A percentile compares a stretch with the other conserved stretches of the same genome.
These are phyloP conservation scores for Lentinus tigrinus DNA, from an alignment of 768 basidiomycete species.

Conservation along the genomic window DNA sequence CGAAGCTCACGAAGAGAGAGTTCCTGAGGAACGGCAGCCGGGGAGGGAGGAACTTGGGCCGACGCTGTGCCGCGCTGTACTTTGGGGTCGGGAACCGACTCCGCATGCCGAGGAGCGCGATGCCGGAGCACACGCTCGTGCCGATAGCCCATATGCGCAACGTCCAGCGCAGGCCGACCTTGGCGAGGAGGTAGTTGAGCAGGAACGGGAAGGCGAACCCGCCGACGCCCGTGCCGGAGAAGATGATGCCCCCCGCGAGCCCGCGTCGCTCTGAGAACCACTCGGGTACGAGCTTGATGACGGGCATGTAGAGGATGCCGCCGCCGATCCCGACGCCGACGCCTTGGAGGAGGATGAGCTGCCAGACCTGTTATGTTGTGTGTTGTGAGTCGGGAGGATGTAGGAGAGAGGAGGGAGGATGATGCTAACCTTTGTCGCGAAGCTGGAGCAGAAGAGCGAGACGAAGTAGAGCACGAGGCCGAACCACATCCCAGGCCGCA, in stretches of 20 bases:
- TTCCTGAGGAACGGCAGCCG: slow-evolving; percentile 17
- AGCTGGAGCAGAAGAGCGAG: slow-evolving; percentile 19
- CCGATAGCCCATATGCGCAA: slow-evolving; percentile 20
- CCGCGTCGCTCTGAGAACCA: slow-evolving; percentile 23
- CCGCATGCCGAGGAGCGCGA: slow-evolving; percentile 18
- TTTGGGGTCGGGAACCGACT: slow-evolving; percentile 21
- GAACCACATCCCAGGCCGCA: slow-evolving; percentile 17
- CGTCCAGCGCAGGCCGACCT: slow-evolving; percentile 22
- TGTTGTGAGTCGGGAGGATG: too few species aligned
- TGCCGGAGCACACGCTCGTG: slow-evolving; percentile 12
- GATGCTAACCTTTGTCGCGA: slow-evolving; percentile 12
- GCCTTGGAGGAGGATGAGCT: slow-evolving; percentile 23
- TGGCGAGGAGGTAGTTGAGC: slow-evolving; percentile 17
- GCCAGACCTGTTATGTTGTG: slow-evolving; percentile 24
- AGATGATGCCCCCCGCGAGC: slow-evolving; percentile 24
- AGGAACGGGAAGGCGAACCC: slow-evolving; percentile 23
- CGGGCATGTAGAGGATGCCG: slow-evolving; percentile 14
- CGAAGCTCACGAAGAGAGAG: slow-evolving; percentile 20
- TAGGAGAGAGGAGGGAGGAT: too few species aligned
- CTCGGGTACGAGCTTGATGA: slow-evolving; percentile 19
- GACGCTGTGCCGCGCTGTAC: slow-evolving; percentile 7
- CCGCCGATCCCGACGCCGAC: slow-evolving; percentile 21
- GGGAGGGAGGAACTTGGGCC: slow-evolving; percentile 16
- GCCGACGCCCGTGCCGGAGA: slow-evolving; percentile 23
- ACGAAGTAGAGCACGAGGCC: slow-evolving; percentile 15